Percentiles rank a stretch among this genome's conserved stretches.
These are phyloP conservation scores for Fusarium udum DNA, from an alignment of 2,329 filamentous ascomycete genomes.

Conservation along the genomic window DNA sequence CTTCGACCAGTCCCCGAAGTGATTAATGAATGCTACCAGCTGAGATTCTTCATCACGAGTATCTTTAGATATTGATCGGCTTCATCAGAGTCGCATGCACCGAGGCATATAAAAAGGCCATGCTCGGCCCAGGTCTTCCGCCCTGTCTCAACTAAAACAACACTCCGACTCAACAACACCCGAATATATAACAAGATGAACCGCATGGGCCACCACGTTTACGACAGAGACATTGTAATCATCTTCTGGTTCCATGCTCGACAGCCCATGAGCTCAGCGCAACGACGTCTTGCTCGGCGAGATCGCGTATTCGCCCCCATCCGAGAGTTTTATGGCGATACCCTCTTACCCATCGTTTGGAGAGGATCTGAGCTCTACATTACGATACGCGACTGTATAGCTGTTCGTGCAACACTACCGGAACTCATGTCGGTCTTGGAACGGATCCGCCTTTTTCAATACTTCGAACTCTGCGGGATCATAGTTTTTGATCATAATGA, in stretches of 20 bases:
- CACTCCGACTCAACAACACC: fast-evolving
- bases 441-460: background rate
- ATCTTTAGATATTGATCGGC: fast-evolving
- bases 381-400: background rate
- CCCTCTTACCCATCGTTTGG: background rate
- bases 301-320: background rate
- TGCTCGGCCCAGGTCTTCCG: fast-evolving
- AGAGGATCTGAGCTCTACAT: background rate
- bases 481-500: background rate
- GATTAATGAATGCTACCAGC: fast-evolving
- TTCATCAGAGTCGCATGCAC: fast-evolving
- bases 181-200: background rate
- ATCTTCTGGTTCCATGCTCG: background rate
- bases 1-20: background rate
- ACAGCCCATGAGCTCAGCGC: background rate
- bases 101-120: background rate
- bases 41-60: background rate
- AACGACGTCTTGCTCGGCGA: background rate
- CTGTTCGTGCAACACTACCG: background rate
- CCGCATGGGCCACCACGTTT: background rate
- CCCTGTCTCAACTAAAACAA: background rate
- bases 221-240: background rate
- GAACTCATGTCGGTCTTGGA: background rate
- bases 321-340: background rate
- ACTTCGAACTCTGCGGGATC: background rate